phyloP scores from a whole-genome alignment of 345 rosid species.

The Trapa incisa region DNA sequence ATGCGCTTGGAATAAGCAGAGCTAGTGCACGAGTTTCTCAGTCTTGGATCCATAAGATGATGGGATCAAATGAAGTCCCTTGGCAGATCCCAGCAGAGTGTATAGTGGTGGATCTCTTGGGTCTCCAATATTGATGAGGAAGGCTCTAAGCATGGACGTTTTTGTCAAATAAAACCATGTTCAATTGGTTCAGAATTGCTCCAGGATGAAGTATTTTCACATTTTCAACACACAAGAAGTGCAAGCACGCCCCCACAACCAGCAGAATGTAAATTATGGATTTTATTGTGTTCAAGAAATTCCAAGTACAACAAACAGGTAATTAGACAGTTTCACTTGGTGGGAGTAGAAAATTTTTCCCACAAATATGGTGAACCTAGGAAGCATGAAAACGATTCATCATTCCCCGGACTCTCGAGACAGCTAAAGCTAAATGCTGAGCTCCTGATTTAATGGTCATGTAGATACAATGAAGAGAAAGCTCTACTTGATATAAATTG shows the following conservation, averaged over 20 bases:
- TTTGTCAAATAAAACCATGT: no score
- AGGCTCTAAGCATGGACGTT: no score
- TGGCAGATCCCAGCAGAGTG: no score
- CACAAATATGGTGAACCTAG: background rate
- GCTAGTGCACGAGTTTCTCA: no score
- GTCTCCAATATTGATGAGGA: no score
- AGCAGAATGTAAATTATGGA: background rate
- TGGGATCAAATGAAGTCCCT: no score
- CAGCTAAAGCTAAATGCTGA: background rate
- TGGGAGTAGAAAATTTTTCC: background rate
- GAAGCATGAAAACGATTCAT: background rate
- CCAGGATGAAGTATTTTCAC: background rate
- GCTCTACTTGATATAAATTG: conserved; percentile 36
- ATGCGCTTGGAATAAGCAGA: no score
- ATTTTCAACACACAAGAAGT: background rate
- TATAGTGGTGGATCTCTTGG: no score
- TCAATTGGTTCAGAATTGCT: background rate
- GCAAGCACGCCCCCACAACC: background rate
- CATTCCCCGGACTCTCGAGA: background rate
- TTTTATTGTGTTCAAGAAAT: background rate
- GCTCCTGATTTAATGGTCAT: background rate
- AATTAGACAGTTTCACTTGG: background rate
- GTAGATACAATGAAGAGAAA: background rate
- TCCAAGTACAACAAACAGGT: background rate
- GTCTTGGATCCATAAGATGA: no score